Percentiles rank a stretch among this genome's conserved stretches.
Evolutionary conservation across 805 yeast genomes (phyloP).

Genomic region (Kodamaea kakaduensis): DNA sequence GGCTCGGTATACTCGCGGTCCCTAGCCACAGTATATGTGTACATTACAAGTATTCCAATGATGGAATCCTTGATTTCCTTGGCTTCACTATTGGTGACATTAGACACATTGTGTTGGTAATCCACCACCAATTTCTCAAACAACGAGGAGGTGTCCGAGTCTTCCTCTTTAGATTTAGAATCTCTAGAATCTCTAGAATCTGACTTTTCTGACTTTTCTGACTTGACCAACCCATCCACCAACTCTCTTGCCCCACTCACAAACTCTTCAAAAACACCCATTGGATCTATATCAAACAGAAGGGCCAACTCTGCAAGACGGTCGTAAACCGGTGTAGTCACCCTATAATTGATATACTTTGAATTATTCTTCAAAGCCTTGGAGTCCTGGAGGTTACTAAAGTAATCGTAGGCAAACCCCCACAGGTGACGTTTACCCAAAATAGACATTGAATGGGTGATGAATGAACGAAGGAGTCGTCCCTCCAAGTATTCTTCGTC

Average conservation of each 20-base stretch:
- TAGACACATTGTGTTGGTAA: slow-evolving; percentile 34
- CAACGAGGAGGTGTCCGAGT: slow-evolving; percentile 29
- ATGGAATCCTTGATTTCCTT: slow-evolving; percentile 27
- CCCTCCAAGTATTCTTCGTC: slow-evolving; percentile 65
- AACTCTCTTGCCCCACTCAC: slow-evolving; percentile 13
- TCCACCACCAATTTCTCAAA: slow-evolving; percentile 39
- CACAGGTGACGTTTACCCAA: slow-evolving; percentile 15
- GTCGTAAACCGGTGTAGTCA: slow-evolving; percentile 15
- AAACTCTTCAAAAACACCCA: slow-evolving; percentile 37
- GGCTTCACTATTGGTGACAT: slow-evolving; percentile 23
- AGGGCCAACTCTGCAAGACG: slow-evolving; percentile 41
- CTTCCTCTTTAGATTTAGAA: no score
- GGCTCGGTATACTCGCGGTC: slow-evolving; percentile 2
- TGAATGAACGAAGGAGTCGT: slow-evolving; percentile 56
- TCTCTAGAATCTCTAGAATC: neutral
- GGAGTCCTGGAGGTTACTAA: slow-evolving; percentile 19
- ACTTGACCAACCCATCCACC: slow-evolving; percentile 1
- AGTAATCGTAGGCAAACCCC: slow-evolving; percentile 24
- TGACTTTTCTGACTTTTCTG: no score
- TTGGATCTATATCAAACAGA: slow-evolving; percentile 64
- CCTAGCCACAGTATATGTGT: slow-evolving; percentile 13
- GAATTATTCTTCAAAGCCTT: neutral
- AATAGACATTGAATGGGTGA: slow-evolving; percentile 50
- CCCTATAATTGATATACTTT: slow-evolving; percentile 5
- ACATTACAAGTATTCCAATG: slow-evolving; percentile 21